Conservation (phyloP, 495 filamentous ascomycete species). For the Daldinia bambusicola region DNA sequence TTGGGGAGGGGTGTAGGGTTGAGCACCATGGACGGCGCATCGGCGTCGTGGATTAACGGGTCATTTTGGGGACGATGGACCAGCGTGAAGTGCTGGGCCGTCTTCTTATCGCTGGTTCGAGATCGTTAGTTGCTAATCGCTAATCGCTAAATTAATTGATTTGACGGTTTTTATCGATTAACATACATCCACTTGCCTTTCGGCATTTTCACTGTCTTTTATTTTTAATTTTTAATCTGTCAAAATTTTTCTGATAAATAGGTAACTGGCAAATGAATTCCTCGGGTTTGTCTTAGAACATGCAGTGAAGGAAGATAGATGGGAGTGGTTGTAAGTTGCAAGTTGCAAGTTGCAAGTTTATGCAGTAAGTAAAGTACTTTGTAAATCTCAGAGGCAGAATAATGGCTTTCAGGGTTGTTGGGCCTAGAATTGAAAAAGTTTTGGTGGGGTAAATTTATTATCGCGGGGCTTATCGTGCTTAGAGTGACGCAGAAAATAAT, state of each 20-base stretch:
- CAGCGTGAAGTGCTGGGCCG: conserved; percentile 88
- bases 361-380: neutral
- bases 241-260: neutral
- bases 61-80: conserved; percentile 97
- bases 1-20: conserved; percentile 61
- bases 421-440: conserved; percentile 49
- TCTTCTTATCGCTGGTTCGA: conserved; percentile 84
- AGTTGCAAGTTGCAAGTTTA: no score
- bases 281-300: neutral
- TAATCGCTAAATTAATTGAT: no score
- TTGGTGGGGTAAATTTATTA: conserved; percentile 57
- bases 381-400: neutral
- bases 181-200: conserved; percentile 91
- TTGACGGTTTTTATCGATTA: neutral
- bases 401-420: conserved; percentile 1
- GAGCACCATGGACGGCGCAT: conserved; percentile 84
- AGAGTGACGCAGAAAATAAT: conserved; percentile 47
- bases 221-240: neutral
- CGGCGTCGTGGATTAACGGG: conserved; percentile 87
- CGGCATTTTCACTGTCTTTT: conserved; percentile 68
- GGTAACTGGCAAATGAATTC: neutral
- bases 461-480: conserved; percentile 38
- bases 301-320: neutral
- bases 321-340: no score
- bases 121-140: conserved; percentile 14